phyloP scores from a whole-genome alignment of 2,329 filamentous ascomycete species.

The Beauveria brongniartii region DNA sequence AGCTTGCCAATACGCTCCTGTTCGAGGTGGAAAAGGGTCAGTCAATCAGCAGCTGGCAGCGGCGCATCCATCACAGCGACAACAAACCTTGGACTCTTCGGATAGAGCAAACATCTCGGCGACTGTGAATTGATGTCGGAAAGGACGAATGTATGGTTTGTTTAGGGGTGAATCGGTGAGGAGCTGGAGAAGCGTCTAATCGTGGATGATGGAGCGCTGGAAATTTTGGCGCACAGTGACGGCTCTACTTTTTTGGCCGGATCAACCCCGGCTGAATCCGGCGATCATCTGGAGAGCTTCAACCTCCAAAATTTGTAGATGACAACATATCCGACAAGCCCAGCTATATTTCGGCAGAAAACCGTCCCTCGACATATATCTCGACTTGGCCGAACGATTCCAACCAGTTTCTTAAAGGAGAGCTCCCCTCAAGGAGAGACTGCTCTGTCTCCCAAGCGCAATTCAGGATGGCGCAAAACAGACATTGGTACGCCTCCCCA shows the following conservation, averaged over 20 bases:
- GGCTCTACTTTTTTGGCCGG: conserved; percentile 3
- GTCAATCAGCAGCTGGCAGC: background rate
- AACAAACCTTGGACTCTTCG: conserved; percentile 86
- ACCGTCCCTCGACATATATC: background rate
- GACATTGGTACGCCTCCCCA: conserved; percentile 58
- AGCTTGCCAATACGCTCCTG: conserved; percentile 97
- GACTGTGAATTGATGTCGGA: background rate
- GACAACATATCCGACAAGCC: background rate
- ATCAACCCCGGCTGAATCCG: conserved; percentile 7
- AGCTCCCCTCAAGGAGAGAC: background rate
- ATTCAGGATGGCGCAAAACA: conserved; percentile 54
- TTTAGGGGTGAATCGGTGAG: background rate
- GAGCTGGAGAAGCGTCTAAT: background rate
- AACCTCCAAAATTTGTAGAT: conserved; percentile 6
- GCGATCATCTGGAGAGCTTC: background rate
- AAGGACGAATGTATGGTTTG: background rate
- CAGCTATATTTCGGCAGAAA: background rate
- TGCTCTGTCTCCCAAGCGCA: background rate
- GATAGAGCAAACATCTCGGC: conserved; percentile 62
- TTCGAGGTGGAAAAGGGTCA: conserved; percentile 11
- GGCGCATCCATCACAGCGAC: background rate
- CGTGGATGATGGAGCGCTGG: background rate
- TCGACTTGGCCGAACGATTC: too few relatives aligned
- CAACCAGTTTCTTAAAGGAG: conserved; percentile 8
- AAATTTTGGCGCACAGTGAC: conserved; percentile 7